Evolutionary conservation across 2,329 filamentous ascomycete species (phyloP), one percentile per base, ranked within the genome.

Genomic region (Pseudocercospora ulei): DNA sequence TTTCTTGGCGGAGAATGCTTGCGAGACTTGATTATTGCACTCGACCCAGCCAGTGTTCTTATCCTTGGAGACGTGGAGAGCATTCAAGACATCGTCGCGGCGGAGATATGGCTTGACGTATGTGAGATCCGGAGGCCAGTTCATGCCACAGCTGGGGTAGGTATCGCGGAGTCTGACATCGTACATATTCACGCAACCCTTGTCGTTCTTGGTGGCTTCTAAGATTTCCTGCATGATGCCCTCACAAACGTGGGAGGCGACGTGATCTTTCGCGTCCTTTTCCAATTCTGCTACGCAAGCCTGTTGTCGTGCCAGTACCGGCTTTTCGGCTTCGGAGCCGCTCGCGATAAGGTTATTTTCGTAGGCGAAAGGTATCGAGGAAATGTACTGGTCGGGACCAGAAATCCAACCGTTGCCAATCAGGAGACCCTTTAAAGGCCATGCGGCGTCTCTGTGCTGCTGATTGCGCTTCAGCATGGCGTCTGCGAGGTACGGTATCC

Each of bases 341-440:
- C 77, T 75, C 49, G 78, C 58, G 24, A 96, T 63, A 12, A 98
- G 61, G 6, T 76, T 78, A 55, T 78, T 76, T 43, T 87, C 73
- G 59, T 90, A 85, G 27, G 82, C 80, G 55, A 76, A 96, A 18
- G 78, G 73, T 6, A 95, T 67, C 58, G 95, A 95, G 0, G 88
- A 71, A 18, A 80, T 78, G 61, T 96, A 98, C 60, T 99, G 90
- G 33, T 95, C 83, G 5, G 68, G 67, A 1, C 88, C 87, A 2
- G 87, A 82, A 37, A 98, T 88, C 90, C 92, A 99, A 24, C 88
- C 90, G 59, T 98, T 99, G 38, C 92, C 92, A 45, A 99, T 96
- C 22, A 98, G 61, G 12, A 98, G 67, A 5, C 88, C 90, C 50
- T 79, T 73, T 17, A 99, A 65, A 35, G 80, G 80, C 90, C 88